phyloP scores from a whole-genome alignment of 2,329 filamentous ascomycete species.

The Cephalotrichum gorgonifer region DNA sequence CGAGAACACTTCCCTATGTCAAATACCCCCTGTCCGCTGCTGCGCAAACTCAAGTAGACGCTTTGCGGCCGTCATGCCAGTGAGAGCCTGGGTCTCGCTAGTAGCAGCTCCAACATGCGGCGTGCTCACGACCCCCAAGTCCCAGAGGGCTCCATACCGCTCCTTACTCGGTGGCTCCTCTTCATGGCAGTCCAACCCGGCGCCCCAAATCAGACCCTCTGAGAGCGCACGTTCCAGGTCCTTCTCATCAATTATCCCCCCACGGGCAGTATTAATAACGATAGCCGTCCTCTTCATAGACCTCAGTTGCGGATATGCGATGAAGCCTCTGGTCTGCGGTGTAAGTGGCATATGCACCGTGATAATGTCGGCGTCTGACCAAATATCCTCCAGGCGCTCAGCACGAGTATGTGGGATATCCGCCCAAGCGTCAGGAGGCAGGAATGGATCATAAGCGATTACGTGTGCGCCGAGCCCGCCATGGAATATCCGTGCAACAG shows the following conservation, averaged over 20 bases:
- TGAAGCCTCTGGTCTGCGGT: conserved; percentile 18
- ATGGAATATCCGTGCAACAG: conserved; percentile 23
- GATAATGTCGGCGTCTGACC: conserved; percentile 21
- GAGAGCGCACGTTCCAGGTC: conserved; percentile 19
- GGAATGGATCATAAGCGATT: conserved; percentile 24
- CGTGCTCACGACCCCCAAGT: conserved; percentile 25
- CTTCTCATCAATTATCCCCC: conserved; percentile 26
- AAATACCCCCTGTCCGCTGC: too few species aligned
- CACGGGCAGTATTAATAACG: conserved; percentile 27
- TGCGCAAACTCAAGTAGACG: background rate
- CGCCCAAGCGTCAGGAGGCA: conserved; percentile 19
- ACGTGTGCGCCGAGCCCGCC: conserved; percentile 22
- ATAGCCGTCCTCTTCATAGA: conserved; percentile 27
- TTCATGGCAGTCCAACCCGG: conserved; percentile 27
- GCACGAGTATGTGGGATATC: conserved; percentile 21
- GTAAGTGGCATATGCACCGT: conserved; percentile 27
- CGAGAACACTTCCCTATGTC: too few species aligned
- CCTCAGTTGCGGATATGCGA: conserved; percentile 13
- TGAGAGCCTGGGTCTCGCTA: conserved; percentile 17
- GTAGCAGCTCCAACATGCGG: conserved; percentile 37
- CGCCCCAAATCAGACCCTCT: conserved; percentile 24
- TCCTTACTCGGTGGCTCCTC: conserved; percentile 25
- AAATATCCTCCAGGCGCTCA: conserved; percentile 19
- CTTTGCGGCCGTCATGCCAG: conserved; percentile 15
- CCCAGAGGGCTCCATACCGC: conserved; percentile 22